phyloP scores from a whole-genome alignment of 441 rosid species.

The Rhodomyrtus psidioides region DNA sequence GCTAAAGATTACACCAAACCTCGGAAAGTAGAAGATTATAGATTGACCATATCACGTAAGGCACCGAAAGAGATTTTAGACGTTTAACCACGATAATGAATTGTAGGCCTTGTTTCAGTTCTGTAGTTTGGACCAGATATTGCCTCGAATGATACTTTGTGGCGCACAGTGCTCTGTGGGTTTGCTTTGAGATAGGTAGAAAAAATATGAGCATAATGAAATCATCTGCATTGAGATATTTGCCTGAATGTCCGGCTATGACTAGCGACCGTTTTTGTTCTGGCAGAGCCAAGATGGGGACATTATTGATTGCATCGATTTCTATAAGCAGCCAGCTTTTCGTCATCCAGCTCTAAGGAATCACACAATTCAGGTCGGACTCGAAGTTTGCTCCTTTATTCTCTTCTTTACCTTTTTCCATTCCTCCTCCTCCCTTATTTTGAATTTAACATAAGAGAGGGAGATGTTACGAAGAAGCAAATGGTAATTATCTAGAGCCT shows the following conservation, averaged over 20 bases:
- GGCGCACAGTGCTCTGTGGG: neutral
- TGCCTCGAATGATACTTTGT: neutral
- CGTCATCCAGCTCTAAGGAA: conserved; percentile 31
- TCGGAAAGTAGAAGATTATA: neutral
- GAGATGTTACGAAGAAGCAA: neutral
- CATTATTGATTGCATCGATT: conserved; percentile 31
- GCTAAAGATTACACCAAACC: neutral
- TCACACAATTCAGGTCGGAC: conserved; percentile 32
- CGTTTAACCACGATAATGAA: neutral
- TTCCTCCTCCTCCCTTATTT: neutral
- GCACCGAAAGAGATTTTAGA: neutral
- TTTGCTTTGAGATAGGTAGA: neutral
- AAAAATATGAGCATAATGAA: neutral
- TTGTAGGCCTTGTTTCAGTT: neutral
- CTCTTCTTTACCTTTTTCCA: neutral
- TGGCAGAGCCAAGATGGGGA: conserved; percentile 39
- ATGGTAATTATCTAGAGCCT: neutral
- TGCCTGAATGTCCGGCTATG: neutral
- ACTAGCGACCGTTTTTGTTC: neutral
- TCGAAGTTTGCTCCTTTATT: neutral
- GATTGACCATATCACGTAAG: neutral
- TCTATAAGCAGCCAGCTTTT: conserved; percentile 34
- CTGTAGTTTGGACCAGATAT: neutral
- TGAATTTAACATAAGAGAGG: too few species aligned
- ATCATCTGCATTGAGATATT: neutral